Base-by-base conservation (phyloP, 306 rosid species). In the Sicyos edulis region DNA sequence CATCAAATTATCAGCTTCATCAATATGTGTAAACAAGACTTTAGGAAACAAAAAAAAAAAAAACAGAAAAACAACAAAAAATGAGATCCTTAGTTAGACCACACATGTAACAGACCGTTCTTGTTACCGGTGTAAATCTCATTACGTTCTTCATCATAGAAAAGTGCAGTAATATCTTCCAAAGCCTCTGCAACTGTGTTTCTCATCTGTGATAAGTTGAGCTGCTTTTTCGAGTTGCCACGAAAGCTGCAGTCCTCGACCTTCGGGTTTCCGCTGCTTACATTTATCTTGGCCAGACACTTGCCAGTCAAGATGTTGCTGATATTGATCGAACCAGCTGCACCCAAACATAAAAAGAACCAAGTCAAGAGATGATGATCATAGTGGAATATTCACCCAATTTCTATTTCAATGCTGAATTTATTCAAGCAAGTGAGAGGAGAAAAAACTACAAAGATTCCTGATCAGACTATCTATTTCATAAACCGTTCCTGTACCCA, bases 301-400 rank as follows among this genome's bases (percentile, higher is more conserved):
- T 92, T 92, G 57, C 97, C 97, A 0, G 92, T 92, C 81, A 92
- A 79, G 77, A 92, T 92, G 54, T 92, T 88, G 85, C 97, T 92
- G 87, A 92, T 83, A 72, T 92, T 89, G 77, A 92, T 89, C 56
- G 97, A 92, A 42, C 97, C 97, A 58, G 90, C 96, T 87, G 90
- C 53, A 44, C 52, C 74, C 40, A 45, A 83, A 34, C 8, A 16
- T 74, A 63, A 70, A 32, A 76, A 47, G 45, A 65, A 55, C 14
- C 62, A 55, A 52, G 61, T 45, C 47, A 52, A 34, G 34, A 19
- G 54, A 44, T 65, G 54, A 44, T 65, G 71, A 44, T 44, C 52
- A 42, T n/a, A 65, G 32, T 65, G 10, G 4, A 17, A 65, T 40
- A 62, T n/a, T 21, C 71, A 42, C 26, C 54, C 51, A 64, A 63